A percentile compares a stretch with the other conserved stretches of the same genome.
phyloP scores from a whole-genome alignment of 257 asterid species.

The Solanum dulcamara region DNA sequence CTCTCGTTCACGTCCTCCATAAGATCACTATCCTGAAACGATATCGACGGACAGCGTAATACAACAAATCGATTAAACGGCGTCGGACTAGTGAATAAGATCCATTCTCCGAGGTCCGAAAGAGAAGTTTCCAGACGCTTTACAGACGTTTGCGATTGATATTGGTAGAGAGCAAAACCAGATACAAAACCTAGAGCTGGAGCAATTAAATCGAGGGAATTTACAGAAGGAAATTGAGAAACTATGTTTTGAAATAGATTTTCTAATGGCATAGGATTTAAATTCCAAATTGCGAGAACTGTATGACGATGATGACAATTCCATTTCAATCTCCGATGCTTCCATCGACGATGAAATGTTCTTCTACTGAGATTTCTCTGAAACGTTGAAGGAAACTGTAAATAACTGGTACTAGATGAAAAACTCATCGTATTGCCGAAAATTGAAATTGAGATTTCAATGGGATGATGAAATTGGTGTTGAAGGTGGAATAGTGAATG shows the following conservation, averaged over 20 bases:
- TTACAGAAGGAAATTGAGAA: slow-evolving; percentile 41
- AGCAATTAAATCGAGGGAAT: slow-evolving; percentile 37
- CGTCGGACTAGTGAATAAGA: slow-evolving; percentile 69
- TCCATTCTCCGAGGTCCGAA: slow-evolving; percentile 64
- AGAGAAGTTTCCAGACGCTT: not conserved
- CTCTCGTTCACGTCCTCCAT: slow-evolving; percentile 55
- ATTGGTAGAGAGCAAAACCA: slow-evolving; percentile 45
- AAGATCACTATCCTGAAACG: slow-evolving; percentile 47
- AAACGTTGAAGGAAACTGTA: not conserved
- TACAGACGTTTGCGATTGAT: slow-evolving; percentile 8
- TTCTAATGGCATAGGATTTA: slow-evolving; percentile 26
- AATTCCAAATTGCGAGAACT: not conserved
- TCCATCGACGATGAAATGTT: slow-evolving; percentile 32
- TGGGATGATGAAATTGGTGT: not conserved
- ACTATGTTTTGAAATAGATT: slow-evolving; percentile 34
- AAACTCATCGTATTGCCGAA: slow-evolving; percentile 27
- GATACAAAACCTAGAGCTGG: slow-evolving; percentile 71
- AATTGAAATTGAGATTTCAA: not conserved
- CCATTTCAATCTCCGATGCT: slow-evolving; percentile 27
- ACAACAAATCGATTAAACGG: slow-evolving; percentile 89
- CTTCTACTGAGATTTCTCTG: slow-evolving; percentile 11
- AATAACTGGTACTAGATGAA: slow-evolving; percentile 7
- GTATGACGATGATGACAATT: not conserved
- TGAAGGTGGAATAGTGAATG: not conserved
- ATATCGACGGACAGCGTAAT: slow-evolving; percentile 76